These are phyloP conservation scores for Penicillium daleae DNA, from an alignment of 495 filamentous ascomycete species.

Conservation along the genomic window DNA sequence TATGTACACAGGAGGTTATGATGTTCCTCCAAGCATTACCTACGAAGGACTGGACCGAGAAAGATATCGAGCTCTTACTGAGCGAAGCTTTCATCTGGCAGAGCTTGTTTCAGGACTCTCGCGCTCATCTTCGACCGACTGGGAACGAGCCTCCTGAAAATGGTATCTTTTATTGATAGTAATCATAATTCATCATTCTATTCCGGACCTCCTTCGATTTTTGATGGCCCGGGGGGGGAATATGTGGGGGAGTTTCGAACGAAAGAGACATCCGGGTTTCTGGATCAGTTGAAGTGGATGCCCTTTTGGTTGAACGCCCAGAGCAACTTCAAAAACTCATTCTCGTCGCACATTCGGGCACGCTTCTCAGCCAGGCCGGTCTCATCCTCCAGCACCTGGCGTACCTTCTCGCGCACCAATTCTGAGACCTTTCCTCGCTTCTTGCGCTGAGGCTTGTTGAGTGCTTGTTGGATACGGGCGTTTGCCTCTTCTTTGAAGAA, in stretches of 20 bases:
- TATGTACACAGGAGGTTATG: conserved; percentile 79
- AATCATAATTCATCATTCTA: conserved; percentile 42
- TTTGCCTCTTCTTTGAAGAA: conserved; percentile 75
- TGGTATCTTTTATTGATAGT: conserved; percentile 47
- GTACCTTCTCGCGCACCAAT: conserved; percentile 79
- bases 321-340: conserved; percentile 78
- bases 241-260: conserved; percentile 9
- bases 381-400: conserved; percentile 74
- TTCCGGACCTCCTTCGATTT: conserved; percentile 17
- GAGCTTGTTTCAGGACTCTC: conserved; percentile 84
- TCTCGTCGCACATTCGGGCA: conserved; percentile 84
- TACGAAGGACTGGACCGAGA: conserved; percentile 94
- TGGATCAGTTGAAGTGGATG: conserved; percentile 86
- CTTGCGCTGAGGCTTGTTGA: conserved; percentile 58
- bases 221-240: conserved; percentile 16
- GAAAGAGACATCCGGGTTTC: no score
- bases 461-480: conserved; percentile 43
- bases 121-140: conserved; percentile 73
- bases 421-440: conserved; percentile 76
- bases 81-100: conserved; percentile 98
- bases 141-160: conserved; percentile 45
- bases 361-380: conserved; percentile 80
- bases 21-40: conserved; percentile 97
- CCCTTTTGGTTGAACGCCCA: conserved; percentile 87
- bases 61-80: conserved; percentile 93